These are phyloP conservation scores for Trichoderma brevicompactum DNA, from an alignment of 2,329 filamentous ascomycete genomes.

Conservation along the genomic window DNA sequence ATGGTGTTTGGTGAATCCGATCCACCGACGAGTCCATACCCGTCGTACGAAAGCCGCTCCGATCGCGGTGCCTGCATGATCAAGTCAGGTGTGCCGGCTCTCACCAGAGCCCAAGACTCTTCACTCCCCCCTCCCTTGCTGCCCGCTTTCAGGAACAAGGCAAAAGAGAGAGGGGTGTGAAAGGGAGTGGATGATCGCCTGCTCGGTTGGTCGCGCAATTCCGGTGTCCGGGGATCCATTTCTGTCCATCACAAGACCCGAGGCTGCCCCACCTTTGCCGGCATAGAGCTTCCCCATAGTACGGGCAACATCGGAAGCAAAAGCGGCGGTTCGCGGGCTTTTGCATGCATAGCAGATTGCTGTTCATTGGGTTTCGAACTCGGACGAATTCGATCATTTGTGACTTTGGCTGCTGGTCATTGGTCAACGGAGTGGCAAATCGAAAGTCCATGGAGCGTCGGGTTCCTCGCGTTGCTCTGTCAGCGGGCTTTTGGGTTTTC, in stretches of 20 bases:
- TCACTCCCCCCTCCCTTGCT: background rate
- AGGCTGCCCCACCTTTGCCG: slow-evolving; percentile 18
- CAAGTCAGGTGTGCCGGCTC: slow-evolving; percentile 18
- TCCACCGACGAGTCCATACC: slow-evolving; percentile 5
- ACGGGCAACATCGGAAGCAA: slow-evolving; percentile 21
- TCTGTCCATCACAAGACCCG: slow-evolving; percentile 19
- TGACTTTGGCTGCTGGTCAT: background rate
- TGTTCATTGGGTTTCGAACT: background rate
- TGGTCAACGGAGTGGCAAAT: slow-evolving; percentile 14
- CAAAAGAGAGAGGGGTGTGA: background rate
- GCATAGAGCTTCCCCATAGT: background rate
- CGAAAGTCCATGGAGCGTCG: slow-evolving; percentile 19
- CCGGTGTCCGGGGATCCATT: slow-evolving; percentile 8
- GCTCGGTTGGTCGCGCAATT: background rate
- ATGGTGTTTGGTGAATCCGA: slow-evolving; percentile 14
- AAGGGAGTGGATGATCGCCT: slow-evolving; percentile 18
- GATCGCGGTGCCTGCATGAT: slow-evolving; percentile 28
- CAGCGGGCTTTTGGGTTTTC: slow-evolving; percentile 13
- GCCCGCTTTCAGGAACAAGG: slow-evolving; percentile 14
- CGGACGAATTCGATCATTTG: slow-evolving; percentile 13
- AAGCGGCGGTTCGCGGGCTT: background rate
- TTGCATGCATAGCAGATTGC: background rate
- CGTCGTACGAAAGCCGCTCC: background rate
- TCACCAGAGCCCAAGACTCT: background rate
- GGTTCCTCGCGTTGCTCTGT: slow-evolving; percentile 18